Conservation (phyloP, 192 early-diverging fungal genomes). For the Chytriomyces confervae region DNA sequence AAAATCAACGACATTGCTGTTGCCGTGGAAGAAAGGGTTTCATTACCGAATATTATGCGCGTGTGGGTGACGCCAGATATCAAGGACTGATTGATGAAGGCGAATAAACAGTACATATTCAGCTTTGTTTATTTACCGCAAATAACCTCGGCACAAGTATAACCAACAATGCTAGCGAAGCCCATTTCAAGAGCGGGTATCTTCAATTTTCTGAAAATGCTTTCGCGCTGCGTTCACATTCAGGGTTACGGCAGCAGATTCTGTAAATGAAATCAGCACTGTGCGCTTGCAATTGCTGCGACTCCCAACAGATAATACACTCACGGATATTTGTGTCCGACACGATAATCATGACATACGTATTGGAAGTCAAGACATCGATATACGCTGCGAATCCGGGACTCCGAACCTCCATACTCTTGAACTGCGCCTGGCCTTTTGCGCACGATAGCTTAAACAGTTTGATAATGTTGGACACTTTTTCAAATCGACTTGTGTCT, state of each 20-base stretch:
- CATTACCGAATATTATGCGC: conserved; percentile 1
- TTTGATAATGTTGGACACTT: conserved; percentile 90
- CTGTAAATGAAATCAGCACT: conserved; percentile 43
- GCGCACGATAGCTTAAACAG: conserved; percentile 87
- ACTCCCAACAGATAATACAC: conserved; percentile 36
- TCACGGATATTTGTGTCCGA: conserved; percentile 83
- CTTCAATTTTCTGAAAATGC: conserved; percentile 82
- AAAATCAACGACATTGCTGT: conserved; percentile 6
- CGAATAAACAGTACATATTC: background rate
- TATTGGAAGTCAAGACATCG: conserved; percentile 82
- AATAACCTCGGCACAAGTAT: background rate
- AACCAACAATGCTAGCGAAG: background rate
- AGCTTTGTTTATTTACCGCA: conserved; percentile 8
- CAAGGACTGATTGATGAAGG: background rate
- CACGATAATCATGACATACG: conserved; percentile 87
- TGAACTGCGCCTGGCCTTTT: conserved; percentile 77
- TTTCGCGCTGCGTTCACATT: conserved; percentile 81
- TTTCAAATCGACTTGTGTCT: conserved; percentile 86
- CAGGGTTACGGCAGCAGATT: conserved; percentile 79
- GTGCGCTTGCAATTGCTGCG: background rate
- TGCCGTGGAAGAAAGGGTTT: conserved; percentile 9
- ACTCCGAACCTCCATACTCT: conserved; percentile 86
- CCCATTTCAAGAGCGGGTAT: conserved; percentile 23
- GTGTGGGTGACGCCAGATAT: conserved; percentile 21
- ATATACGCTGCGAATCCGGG: conserved; percentile 76